A percentile compares a stretch with the other conserved stretches of the same genome.
These are phyloP conservation scores for Botryosphaeria dothidea DNA, from an alignment of 2,329 filamentous ascomycete genomes.

Conservation along the genomic window DNA sequence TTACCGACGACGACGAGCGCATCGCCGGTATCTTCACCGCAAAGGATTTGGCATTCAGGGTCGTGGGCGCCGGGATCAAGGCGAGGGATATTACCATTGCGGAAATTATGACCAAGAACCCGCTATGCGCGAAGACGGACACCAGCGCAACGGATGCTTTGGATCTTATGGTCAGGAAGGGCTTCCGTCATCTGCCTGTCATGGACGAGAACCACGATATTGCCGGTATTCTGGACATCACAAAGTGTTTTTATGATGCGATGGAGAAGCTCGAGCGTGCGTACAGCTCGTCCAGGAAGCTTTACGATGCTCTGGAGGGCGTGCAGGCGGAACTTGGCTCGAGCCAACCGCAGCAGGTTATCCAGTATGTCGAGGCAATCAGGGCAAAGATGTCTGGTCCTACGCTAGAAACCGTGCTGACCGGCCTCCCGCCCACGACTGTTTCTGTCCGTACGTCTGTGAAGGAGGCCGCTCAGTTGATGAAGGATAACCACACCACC, in stretches of 20 bases:
- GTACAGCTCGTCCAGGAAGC: constrained; percentile 95
- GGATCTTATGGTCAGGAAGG: constrained; percentile 97
- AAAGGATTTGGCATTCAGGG: constrained; percentile 96
- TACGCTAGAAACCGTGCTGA: constrained; percentile 90
- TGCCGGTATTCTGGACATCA: constrained; percentile 95
- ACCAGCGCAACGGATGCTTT: constrained; percentile 97
- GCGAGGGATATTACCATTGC: constrained; percentile 88
- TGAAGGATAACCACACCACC: constrained; percentile 99
- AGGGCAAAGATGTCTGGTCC: constrained; percentile 97
- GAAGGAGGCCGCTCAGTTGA: constrained; percentile 89
- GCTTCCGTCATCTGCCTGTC: constrained; percentile 94
- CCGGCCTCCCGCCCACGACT: constrained; percentile 87
- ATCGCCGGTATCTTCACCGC: constrained; percentile 99
- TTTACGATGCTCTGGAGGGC: constrained; percentile 96
- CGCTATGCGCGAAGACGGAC: constrained; percentile 93
- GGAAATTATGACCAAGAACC: constrained; percentile 99
- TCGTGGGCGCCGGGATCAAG: constrained; percentile 88
- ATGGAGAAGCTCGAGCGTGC: constrained; percentile 99
- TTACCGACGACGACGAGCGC: constrained; percentile 95
- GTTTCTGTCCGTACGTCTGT: constrained; percentile 96
- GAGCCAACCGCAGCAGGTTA: constrained; percentile 96
- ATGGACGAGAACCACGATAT: constrained; percentile 99
- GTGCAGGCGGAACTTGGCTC: constrained; percentile 96
- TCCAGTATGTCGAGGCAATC: constrained; percentile 96
- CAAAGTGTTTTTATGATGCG: constrained; percentile 99